Conservation (phyloP, 148 eudicot species). For the Hydrangea macrophylla region DNA sequence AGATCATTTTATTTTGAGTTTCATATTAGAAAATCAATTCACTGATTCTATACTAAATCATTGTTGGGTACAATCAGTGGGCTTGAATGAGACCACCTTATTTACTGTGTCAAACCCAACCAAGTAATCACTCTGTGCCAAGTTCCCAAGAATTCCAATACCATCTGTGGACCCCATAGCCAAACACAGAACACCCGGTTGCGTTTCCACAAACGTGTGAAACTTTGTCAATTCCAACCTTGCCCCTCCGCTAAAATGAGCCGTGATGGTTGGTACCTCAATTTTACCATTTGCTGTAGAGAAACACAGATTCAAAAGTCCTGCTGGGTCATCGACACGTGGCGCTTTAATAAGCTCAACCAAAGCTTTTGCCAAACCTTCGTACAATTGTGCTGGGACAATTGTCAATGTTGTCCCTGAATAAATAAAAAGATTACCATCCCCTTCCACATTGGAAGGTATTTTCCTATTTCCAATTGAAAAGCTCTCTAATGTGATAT, state of each 20-base stretch:
- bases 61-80: constrained; percentile 22
- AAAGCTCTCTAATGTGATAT: constrained; percentile 34
- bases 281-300: background rate
- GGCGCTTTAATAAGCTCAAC: constrained; percentile 14
- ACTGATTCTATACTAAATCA: too few species aligned
- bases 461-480: too few species aligned
- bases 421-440: constrained; percentile 48
- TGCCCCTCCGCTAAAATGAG: constrained; percentile 27
- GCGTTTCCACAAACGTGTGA: constrained; percentile 15
- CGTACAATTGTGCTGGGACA: constrained; percentile 25
- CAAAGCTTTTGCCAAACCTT: constrained; percentile 13
- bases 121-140: constrained; percentile 29
- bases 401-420: constrained; percentile 51
- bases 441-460: too few species aligned
- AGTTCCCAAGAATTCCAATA: constrained; percentile 24
- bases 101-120: constrained; percentile 32
- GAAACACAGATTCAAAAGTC: constrained; percentile 27
- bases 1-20: too few species aligned
- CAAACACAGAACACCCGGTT: constrained; percentile 13
- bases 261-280: constrained; percentile 11
- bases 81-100: constrained; percentile 32
- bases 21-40: too few species aligned
- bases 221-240: constrained; percentile 8
- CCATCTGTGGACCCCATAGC: background rate
- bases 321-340: constrained; percentile 21